Evolutionary conservation across 2,329 filamentous ascomycete species (phyloP), one percentile per base, ranked within the genome.

Genomic region (Setomelanomma holmii): DNA sequence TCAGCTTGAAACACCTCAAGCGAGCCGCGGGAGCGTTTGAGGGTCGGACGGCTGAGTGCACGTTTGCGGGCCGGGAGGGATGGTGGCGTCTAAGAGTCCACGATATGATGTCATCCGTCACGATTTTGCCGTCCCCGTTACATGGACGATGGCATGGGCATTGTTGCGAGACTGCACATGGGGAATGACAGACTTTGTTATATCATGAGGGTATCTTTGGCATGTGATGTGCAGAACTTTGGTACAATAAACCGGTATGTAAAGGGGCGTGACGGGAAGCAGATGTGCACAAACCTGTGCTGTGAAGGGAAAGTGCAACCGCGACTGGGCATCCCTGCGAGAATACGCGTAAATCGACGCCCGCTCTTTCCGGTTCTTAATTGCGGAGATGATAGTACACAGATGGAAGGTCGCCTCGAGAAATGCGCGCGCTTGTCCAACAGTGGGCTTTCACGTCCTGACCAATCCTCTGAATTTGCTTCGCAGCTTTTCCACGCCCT

Each of bases 41-140:
- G 24, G 33, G 16, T 22, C 42, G 34, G 22, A 49, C 34, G 23
- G 24, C 40, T 24, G 45, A 40, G 42, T 36, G 40, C 17, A 55
- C 33, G 45, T 49, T 45, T 30, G 40, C 40, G 45, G 41, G 50
- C 49, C 21, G 30, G 45, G 21, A 33, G 48, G 27, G 14, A 40
- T 10, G 44, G 54, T 53, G 49, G 54, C 54, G 51, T 34, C 24
- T 21, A 33, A 44, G 20, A 8, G 19, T 41, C 17, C 12, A 16
- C 21, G 2, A n/a, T 40, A 54, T 61, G 58, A 59, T 61, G 58
- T 59, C 58, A 59, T 40, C 33, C 40, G 59, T 56, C 51, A 50
- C 42, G 43, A 40, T 55, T 45, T 30, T 34, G 19, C 36, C 35
- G 45, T 48, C 45, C n/a, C 53, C 56, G 46, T 35, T 10, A 35